Evolutionary conservation across 257 asterid species (phyloP), one percentile per base, ranked within the genome.

Genomic region (Rehmannia glutinosa): DNA sequence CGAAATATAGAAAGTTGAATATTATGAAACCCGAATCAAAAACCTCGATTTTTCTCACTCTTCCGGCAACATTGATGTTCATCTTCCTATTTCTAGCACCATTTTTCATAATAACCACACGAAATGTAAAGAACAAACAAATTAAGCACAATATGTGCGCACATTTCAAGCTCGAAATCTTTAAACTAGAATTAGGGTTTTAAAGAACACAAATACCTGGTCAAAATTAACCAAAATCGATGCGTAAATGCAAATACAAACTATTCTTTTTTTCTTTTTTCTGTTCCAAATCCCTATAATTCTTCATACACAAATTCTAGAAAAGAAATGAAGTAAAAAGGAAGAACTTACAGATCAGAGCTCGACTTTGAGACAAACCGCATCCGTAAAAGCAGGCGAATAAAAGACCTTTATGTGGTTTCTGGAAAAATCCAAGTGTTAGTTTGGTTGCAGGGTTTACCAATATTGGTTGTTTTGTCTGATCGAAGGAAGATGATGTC

Each of bases 291-390:
- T 30, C 15, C 64, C 46, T 19, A 39, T 2, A 71, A 23, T 35
- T 62, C 12, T 58, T 1, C 0, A 43, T 35, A 23, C 46, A 42
- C 62, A 68, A 72, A 45, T 8, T 38, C 8, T 9, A 63, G 8
- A 35, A 49, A 21, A 3, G 33, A 46, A 53, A 19, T 24, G 53
- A 64, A 28, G 50, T n/a, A 20, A 56, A 58, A 63, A 36, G 62
- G 23, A 38, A 65, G 46, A 55, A 73, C 82, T 78, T 63, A 78
- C 82, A 51, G 82, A 73, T 81, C 70, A 68, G 62, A 73, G 56
- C 47, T 58, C 13, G 57, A 66, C 35, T 25, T 28, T 7, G 68
- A 35, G 19, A 57, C 25, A 70, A 67, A 64, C 73, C 61, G 69
- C 84, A 82, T 82, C 82, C n/a, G 65, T 25, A 39, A 13, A 61